phyloP scores from a whole-genome alignment of 1,284 basidiomycete species.

The Moniliella sp. region DNA sequence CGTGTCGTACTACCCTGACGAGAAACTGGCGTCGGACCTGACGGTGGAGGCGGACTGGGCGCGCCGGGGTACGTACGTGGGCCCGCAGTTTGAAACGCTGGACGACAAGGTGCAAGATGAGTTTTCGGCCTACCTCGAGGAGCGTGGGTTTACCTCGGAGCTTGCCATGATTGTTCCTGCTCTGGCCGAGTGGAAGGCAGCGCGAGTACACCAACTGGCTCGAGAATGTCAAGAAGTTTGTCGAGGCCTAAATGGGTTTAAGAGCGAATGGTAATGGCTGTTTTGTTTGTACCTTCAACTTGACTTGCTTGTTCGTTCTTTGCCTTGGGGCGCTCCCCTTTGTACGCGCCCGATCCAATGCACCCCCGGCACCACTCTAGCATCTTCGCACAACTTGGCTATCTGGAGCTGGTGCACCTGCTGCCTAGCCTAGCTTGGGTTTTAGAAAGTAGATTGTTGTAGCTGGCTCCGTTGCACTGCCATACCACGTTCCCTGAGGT shows the following conservation, averaged over 20 bases:
- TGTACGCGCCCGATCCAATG: too few relatives aligned
- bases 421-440: too few relatives aligned
- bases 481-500: too few relatives aligned
- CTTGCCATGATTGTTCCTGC: conserved; percentile 41
- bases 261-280: too few relatives aligned
- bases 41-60: conserved; percentile 81
- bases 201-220: conserved; percentile 74
- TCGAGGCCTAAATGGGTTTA: conserved; percentile 43
- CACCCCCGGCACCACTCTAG: too few relatives aligned
- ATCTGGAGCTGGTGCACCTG: too few relatives aligned
- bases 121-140: conserved; percentile 58
- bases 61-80: conserved; percentile 70
- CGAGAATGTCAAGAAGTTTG: conserved; percentile 56
- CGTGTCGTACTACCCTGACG: conserved; percentile 60
- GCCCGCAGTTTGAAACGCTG: conserved; percentile 76
- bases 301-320: too few relatives aligned
- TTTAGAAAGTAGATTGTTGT: too few relatives aligned
- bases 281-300: too few relatives aligned
- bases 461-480: too few relatives aligned
- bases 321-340: too few relatives aligned
- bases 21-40: conserved; percentile 51
- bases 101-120: conserved; percentile 66
- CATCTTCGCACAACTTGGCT: too few relatives aligned
- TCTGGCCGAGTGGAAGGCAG: conserved; percentile 31
- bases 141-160: conserved; percentile 63